These are phyloP conservation scores for Epithemia pelagica DNA, from an alignment of 108 stramenopile species.

Conservation along the genomic window DNA sequence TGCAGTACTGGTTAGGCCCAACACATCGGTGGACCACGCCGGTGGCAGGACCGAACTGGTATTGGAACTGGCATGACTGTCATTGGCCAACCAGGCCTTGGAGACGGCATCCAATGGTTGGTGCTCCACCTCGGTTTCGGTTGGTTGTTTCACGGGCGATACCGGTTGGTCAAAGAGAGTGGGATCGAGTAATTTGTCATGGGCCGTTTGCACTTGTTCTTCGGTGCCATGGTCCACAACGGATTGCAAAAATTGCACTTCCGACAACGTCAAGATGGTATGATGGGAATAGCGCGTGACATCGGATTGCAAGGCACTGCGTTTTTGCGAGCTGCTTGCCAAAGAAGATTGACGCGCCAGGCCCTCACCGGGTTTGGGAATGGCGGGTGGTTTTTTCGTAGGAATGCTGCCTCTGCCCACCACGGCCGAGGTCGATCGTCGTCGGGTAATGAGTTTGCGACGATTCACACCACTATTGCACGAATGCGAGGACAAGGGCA, in stretches of 20 bases:
- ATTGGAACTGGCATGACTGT: background rate
- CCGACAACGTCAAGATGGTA: constrained; percentile 25
- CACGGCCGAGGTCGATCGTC: background rate
- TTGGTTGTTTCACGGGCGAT: background rate
- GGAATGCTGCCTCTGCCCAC: background rate
- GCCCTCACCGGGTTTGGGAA: background rate
- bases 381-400: background rate
- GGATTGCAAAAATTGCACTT: constrained; percentile 28
- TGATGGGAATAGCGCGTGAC: constrained; percentile 4
- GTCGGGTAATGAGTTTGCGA: background rate
- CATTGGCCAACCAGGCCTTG: background rate
- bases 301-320: background rate
- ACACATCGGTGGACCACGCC: no score
- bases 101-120: background rate
- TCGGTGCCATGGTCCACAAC: constrained; percentile 30
- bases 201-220: constrained; percentile 28
- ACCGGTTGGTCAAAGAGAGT: constrained; percentile 27
- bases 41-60: background rate
- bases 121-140: background rate
- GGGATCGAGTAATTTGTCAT: constrained; percentile 23
- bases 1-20: no score
- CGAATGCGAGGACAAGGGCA: no score
- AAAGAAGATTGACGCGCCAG: background rate
- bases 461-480: no score
- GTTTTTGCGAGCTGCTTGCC: background rate